Evolutionary conservation across 1,139 yeast genomes (phyloP).

Genomic region (Trichomonascaceae sp.): DNA sequence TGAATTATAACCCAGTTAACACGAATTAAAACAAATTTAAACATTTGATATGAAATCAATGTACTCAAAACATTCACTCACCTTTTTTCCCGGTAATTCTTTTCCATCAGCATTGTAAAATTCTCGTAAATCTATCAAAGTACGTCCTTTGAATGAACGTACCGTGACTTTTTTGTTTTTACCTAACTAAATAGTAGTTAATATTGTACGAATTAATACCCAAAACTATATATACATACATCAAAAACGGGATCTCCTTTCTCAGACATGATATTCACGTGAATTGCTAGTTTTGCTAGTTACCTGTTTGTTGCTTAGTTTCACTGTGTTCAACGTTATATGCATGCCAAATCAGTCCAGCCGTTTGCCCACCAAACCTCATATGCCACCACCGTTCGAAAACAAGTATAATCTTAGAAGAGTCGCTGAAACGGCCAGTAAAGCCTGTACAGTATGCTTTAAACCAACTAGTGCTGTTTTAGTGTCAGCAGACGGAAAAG

Average conservation of each 20-base stretch:
- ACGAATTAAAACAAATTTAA: neutral
- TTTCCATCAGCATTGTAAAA: constrained; percentile 58
- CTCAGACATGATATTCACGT: neutral
- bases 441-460: constrained; percentile 61
- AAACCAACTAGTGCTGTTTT: constrained; percentile 60
- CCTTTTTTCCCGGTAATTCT: constrained; percentile 72
- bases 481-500: constrained; percentile 41
- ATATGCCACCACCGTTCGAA: constrained; percentile 35
- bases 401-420: constrained; percentile 49
- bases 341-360: neutral
- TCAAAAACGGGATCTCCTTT: neutral
- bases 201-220: neutral
- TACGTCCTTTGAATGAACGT: constrained; percentile 57
- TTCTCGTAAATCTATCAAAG: constrained; percentile 74
- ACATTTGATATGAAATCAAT: neutral
- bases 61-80: constrained; percentile 17
- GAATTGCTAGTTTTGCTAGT: neutral
- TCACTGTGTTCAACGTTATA: neutral
- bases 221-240: neutral
- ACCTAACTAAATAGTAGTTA: constrained; percentile 41
- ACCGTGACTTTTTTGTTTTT: constrained; percentile 67
- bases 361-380: neutral
- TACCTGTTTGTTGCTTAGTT: neutral
- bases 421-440: constrained; percentile 52
- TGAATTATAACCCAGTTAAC: constrained; percentile 11